Evolutionary conservation across 148 eudicot species (phyloP).

Genomic region (Vaccinium vitisidaea): DNA sequence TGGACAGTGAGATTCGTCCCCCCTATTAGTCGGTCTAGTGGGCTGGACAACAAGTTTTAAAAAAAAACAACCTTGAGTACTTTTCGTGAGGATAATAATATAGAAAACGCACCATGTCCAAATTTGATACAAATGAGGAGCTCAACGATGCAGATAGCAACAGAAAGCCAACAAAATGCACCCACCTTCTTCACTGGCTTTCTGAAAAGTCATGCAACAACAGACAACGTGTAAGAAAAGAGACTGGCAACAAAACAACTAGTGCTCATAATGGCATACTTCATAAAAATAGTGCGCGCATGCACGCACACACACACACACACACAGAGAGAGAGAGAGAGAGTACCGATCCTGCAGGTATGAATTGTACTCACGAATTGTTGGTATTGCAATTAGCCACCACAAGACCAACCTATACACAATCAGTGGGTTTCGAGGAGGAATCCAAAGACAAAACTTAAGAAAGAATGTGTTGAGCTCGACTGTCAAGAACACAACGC

Average conservation of each 20-base stretch:
- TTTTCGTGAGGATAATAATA: neutral
- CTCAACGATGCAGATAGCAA: conserved; percentile 92
- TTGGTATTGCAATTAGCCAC: conserved; percentile 98
- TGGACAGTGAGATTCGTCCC: neutral
- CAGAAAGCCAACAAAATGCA: conserved; percentile 92
- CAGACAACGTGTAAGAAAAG: conserved; percentile 8
- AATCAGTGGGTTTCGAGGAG: conserved; percentile 88
- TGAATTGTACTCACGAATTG: conserved; percentile 94
- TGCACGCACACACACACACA: too few species aligned
- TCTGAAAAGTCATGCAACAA: conserved; percentile 31
- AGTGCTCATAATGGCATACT: neutral
- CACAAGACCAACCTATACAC: conserved; percentile 82
- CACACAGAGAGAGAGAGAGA: conserved; percentile 1
- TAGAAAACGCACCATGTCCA: conserved; percentile 68
- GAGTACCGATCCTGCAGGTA: conserved; percentile 86
- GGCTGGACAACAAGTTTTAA: neutral
- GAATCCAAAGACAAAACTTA: conserved; percentile 97
- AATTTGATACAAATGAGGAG: conserved; percentile 93
- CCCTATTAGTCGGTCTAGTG: neutral
- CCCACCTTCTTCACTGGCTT: conserved; percentile 78
- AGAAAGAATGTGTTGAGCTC: conserved; percentile 96
- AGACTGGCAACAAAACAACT: conserved; percentile 2
- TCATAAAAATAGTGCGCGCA: neutral
- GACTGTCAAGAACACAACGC: conserved; percentile 83
- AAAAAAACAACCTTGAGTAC: neutral